A percentile compares a stretch with the other conserved stretches of the same genome.
Evolutionary conservation across 2,329 filamentous ascomycete genomes (phyloP).

Genomic region (Paecilomyces sp.): DNA sequence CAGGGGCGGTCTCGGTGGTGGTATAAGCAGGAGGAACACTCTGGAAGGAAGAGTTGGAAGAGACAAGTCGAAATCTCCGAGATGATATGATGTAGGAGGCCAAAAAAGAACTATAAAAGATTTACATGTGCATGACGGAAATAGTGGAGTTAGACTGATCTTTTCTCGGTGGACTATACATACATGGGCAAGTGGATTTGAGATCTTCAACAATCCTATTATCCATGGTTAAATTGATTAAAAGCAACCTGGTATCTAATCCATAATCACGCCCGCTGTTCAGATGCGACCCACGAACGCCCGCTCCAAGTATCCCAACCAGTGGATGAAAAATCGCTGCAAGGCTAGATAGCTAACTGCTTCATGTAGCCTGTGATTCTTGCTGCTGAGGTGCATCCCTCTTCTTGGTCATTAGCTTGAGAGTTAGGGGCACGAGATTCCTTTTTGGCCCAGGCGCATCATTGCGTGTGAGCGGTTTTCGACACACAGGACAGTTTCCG

Average conservation of each 20-base stretch:
- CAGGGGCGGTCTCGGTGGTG: constrained; percentile 28
- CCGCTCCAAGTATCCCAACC: not conserved
- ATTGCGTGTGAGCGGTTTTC: constrained; percentile 31
- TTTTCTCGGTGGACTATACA: not conserved
- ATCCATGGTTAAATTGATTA: not conserved
- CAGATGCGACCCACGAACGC: not conserved
- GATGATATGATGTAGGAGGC: not conserved
- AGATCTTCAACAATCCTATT: not conserved
- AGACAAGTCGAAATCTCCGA: constrained; percentile 4
- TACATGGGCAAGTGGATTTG: too few relatives aligned
- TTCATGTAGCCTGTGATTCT: not conserved
- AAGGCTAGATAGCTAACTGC: not conserved
- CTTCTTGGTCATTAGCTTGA: constrained; percentile 28
- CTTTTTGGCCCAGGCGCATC: constrained; percentile 27
- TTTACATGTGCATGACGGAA: not conserved
- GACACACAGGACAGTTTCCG: constrained; percentile 40
- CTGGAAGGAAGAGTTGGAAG: constrained; percentile 30
- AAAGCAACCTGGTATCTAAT: not conserved
- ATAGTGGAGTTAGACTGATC: not conserved
- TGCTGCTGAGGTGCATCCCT: constrained; percentile 1
- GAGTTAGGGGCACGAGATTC: constrained; percentile 30
- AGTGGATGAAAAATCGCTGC: not conserved
- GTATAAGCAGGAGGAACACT: constrained; percentile 54
- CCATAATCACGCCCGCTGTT: not conserved
- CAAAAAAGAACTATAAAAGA: not conserved